Evolutionary conservation across 768 basidiomycete genomes (phyloP).

Genomic region (Kwoniella sp.): DNA sequence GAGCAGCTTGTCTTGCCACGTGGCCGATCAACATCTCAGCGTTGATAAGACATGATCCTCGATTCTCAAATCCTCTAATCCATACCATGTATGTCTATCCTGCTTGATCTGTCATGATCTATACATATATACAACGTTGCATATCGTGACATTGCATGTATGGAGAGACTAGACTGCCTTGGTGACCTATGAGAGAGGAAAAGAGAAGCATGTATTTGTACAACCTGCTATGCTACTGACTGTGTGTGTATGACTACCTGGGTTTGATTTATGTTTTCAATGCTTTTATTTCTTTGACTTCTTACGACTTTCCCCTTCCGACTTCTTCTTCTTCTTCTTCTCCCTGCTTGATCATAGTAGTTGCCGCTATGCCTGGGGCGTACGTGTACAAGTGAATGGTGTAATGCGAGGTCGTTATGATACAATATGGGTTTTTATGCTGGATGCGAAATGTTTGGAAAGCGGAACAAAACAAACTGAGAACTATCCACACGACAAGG

Average conservation of each 20-base stretch:
- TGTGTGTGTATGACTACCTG: no score
- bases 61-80: no score
- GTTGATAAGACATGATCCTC: no score
- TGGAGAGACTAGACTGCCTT: neutral
- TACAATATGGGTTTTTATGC: neutral
- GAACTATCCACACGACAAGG: no score
- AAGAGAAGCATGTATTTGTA: no score
- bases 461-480: no score
- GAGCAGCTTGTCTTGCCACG: neutral
- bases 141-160: conserved; percentile 7
- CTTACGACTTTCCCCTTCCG: neutral
- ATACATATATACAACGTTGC: conserved; percentile 20
- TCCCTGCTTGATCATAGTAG: no score
- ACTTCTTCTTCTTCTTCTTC: no score
- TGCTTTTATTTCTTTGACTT: neutral
- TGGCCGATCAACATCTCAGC: neutral
- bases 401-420: neutral
- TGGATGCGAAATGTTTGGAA: neutral
- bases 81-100: no score
- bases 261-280: no score
- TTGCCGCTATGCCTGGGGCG: neutral
- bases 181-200: conserved; percentile 4
- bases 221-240: no score
- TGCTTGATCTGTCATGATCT: no score
- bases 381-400: neutral